These are phyloP conservation scores for Lasiodiplodia gonubiensis DNA, from an alignment of 2,329 filamentous ascomycete genomes.

Conservation along the genomic window DNA sequence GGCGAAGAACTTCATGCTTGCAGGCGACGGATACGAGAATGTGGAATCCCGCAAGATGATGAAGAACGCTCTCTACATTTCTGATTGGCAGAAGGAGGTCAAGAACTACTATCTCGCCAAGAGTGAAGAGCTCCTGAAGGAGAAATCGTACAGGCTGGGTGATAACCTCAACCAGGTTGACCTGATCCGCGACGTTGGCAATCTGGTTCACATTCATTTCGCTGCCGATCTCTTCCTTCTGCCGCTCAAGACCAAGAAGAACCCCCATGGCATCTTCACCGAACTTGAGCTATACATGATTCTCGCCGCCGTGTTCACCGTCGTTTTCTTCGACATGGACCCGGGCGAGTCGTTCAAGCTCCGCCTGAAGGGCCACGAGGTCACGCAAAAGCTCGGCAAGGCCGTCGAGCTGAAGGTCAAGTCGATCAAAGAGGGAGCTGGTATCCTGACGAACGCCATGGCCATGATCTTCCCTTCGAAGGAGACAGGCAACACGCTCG, in stretches of 20 bases:
- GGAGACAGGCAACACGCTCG: constrained; percentile 48
- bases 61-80: constrained; percentile 63
- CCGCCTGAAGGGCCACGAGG: constrained; percentile 54
- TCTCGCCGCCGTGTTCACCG: constrained; percentile 59
- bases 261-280: constrained; percentile 58
- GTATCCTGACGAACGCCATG: constrained; percentile 49
- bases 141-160: constrained; percentile 69
- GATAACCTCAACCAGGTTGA: constrained; percentile 69
- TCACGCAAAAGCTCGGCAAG: constrained; percentile 57
- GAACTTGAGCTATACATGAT: constrained; percentile 61
- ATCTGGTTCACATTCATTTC: constrained; percentile 61
- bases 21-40: constrained; percentile 44
- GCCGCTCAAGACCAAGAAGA: constrained; percentile 60
- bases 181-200: constrained; percentile 65
- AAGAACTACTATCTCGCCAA: constrained; percentile 71
- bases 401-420: constrained; percentile 57
- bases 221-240: constrained; percentile 61
- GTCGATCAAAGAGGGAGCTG: constrained; percentile 49
- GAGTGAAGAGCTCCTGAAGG: constrained; percentile 65
- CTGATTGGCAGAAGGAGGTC: constrained; percentile 67
- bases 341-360: constrained; percentile 59
- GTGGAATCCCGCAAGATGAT: constrained; percentile 41
- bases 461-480: constrained; percentile 46
- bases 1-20: constrained; percentile 63
- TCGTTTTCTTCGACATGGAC: constrained; percentile 62